A percentile compares a stretch with the other conserved stretches of the same genome.
Evolutionary conservation across 73 alveolate genomes (phyloP).

Genomic region (Uronychia binucleata): DNA sequence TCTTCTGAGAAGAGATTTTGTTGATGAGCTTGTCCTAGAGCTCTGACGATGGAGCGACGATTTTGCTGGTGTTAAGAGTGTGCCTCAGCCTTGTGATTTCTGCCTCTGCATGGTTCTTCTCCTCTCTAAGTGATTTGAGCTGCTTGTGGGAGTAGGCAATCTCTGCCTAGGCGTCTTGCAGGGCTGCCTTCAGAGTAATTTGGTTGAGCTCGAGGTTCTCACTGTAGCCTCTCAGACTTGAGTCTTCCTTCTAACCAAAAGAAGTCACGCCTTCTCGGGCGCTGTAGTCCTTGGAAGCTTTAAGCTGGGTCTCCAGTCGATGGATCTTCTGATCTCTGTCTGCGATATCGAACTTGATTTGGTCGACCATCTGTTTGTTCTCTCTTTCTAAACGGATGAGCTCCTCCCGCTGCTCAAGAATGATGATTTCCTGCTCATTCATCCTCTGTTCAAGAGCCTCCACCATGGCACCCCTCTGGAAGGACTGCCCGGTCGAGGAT

Average conservation of each 20-base stretch:
- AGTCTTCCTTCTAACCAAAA: not conserved
- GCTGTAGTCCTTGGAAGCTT: not conserved
- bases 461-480: not conserved
- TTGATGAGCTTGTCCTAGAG: not conserved
- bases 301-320: slow-evolving; percentile 7
- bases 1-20: slow-evolving; percentile 14
- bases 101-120: not conserved
- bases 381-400: slow-evolving; percentile 27
- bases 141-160: not conserved
- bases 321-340: not conserved
- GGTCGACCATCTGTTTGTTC: slow-evolving; percentile 19
- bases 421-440: slow-evolving; percentile 30
- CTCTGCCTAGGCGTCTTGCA: not conserved
- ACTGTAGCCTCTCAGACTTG: slow-evolving; percentile 8
- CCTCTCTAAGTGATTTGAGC: not conserved
- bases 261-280: slow-evolving; percentile 2
- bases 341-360: slow-evolving; percentile 5
- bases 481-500: not conserved
- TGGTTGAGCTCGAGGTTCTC: not conserved
- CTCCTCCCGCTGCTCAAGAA: slow-evolving; percentile 31
- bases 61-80: not conserved
- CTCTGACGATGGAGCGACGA: not conserved
- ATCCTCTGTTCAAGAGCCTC: slow-evolving; percentile 21
- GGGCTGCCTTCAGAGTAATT: not conserved
- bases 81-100: slow-evolving; percentile 24